These are phyloP conservation scores for Boletus rubropictus DNA, from an alignment of 768 basidiomycete genomes.

Conservation along the genomic window DNA sequence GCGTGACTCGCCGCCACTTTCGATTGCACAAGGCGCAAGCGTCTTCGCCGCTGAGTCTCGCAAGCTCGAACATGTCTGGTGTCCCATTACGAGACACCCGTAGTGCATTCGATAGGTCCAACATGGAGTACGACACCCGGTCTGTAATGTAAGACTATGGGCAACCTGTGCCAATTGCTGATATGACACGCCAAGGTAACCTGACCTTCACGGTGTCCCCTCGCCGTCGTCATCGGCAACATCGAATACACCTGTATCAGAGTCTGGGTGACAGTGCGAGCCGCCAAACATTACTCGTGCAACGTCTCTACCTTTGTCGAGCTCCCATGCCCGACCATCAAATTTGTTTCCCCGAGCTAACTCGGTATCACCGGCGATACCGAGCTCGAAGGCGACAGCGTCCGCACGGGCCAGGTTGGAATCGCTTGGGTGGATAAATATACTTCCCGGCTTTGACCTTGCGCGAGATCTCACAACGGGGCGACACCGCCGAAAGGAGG, in stretches of 20 bases:
- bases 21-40: too few relatives aligned
- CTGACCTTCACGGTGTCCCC: neutral
- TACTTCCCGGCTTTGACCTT: slow-evolving; percentile 50
- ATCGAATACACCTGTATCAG: slow-evolving; percentile 8
- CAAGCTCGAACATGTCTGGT: neutral
- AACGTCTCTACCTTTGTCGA: slow-evolving; percentile 45
- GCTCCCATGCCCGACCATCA: slow-evolving; percentile 43
- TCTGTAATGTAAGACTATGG: neutral
- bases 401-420: slow-evolving; percentile 67
- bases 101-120: neutral
- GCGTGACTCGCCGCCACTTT: neutral
- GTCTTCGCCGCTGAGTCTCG: neutral
- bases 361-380: slow-evolving; percentile 45
- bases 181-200: neutral
- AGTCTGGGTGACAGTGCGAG: slow-evolving; percentile 6
- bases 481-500: slow-evolving; percentile 3
- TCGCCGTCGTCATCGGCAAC: slow-evolving; percentile 14
- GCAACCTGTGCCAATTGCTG: slow-evolving; percentile 1
- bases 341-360: slow-evolving; percentile 37
- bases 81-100: neutral
- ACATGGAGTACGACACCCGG: neutral
- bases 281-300: slow-evolving; percentile 42
- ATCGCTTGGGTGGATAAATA: slow-evolving; percentile 58
- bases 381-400: slow-evolving; percentile 51
- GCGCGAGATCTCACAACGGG: slow-evolving; percentile 34